Evolutionary conservation across 2,329 filamentous ascomycete species (phyloP).

Genomic region (Penicillium sp.): DNA sequence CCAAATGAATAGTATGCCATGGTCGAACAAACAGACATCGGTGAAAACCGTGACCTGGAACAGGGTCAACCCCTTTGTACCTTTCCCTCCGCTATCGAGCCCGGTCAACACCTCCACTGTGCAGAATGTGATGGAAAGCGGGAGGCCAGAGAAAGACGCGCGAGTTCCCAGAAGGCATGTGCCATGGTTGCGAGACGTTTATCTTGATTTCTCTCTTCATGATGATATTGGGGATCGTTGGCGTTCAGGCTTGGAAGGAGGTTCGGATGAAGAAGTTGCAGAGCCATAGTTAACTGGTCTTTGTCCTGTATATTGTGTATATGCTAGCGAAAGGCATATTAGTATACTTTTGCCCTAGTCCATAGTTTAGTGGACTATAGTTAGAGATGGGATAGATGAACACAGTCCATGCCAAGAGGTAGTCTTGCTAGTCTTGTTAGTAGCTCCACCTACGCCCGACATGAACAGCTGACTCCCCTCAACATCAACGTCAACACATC

Average conservation of each 20-base stretch:
- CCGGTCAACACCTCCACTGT: constrained; percentile 12
- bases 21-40: constrained; percentile 1
- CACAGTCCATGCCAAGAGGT: background rate
- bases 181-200: constrained; percentile 12
- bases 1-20: background rate
- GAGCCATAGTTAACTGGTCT: background rate
- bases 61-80: background rate
- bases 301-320: background rate
- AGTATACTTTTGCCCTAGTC: background rate
- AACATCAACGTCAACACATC: background rate
- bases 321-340: background rate
- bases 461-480: background rate
- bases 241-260: constrained; percentile 1
- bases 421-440: background rate
- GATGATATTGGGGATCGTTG: constrained; percentile 12
- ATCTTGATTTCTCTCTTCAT: constrained; percentile 8
- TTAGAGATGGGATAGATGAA: background rate
- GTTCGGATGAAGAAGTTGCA: constrained; percentile 1
- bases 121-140: constrained; percentile 13
- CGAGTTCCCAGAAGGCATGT: constrained; percentile 1
- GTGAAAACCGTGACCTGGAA: background rate
- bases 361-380: too few species aligned
- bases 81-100: background rate
- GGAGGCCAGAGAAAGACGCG: constrained; percentile 8
- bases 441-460: background rate